These are phyloP conservation scores for Rhytidiadelphus loreus DNA, from an alignment of 225 moss, liverwort and hornwort species.

Conservation along the genomic window DNA sequence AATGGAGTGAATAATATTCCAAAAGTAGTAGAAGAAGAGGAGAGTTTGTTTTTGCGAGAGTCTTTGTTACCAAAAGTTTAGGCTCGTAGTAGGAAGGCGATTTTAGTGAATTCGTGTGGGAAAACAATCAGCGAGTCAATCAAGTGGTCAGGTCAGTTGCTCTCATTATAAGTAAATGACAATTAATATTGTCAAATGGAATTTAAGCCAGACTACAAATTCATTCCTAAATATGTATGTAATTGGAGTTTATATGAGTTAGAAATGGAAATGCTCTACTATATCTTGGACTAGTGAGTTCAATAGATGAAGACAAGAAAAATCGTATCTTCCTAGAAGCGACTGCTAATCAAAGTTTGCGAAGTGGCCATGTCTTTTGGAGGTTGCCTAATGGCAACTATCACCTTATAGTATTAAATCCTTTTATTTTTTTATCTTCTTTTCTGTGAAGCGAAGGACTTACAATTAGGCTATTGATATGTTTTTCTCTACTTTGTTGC, in stretches of 20 bases:
- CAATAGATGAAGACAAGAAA: neutral
- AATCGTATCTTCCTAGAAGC: neutral
- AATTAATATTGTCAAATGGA: neutral
- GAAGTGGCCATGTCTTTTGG: neutral
- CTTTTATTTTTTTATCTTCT: neutral
- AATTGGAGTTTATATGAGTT: neutral
- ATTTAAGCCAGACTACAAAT: no score
- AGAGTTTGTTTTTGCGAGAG: slow-evolving; percentile 15
- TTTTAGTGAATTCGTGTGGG: slow-evolving; percentile 31
- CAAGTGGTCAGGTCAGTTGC: slow-evolving; percentile 28
- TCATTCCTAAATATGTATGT: neutral
- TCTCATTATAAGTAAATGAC: neutral
- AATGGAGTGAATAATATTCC: slow-evolving; percentile 11
- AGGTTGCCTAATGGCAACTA: neutral
- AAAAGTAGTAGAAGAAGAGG: neutral
- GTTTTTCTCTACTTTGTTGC: neutral
- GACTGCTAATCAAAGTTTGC: neutral
- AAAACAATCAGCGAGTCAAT: slow-evolving; percentile 26
- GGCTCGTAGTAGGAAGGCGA: slow-evolving; percentile 26
- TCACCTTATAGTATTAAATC: no score
- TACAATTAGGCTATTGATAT: neutral
- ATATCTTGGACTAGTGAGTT: neutral
- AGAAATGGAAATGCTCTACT: neutral
- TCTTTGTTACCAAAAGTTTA: slow-evolving; percentile 13
- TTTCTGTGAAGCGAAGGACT: neutral